Evolutionary conservation across 1,139 yeast species (phyloP).

Genomic region (Kurtzmaniella quercitrusa): DNA sequence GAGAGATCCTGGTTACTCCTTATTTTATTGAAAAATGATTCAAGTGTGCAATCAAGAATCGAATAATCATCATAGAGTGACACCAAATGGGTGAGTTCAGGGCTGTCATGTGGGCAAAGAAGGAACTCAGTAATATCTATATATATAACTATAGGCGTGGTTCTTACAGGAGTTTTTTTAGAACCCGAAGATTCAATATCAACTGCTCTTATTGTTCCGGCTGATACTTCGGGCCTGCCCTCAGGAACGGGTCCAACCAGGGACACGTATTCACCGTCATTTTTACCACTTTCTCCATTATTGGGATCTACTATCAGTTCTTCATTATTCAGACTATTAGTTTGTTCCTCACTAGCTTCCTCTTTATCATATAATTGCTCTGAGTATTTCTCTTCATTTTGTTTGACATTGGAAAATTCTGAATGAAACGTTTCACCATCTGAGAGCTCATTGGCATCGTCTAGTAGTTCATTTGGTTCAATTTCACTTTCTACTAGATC

Average conservation of each 20-base stretch:
- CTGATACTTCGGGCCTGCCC: neutral
- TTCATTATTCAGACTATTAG: constrained; percentile 1
- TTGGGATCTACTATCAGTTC: constrained; percentile 4
- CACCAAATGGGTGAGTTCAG: constrained; percentile 13
- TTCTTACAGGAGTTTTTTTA: neutral
- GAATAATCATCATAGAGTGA: constrained; percentile 21
- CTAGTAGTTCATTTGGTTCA: constrained; percentile 2
- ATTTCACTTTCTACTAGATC: neutral
- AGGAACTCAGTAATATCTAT: constrained; percentile 23
- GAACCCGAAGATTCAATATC: too few species aligned
- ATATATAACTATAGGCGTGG: constrained; percentile 17
- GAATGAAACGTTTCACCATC: neutral
- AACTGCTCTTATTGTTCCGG: too few species aligned
- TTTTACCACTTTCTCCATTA: neutral
- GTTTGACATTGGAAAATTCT: neutral
- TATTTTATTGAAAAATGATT: constrained; percentile 23
- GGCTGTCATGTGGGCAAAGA: constrained; percentile 18
- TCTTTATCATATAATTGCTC: neutral
- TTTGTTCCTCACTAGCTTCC: neutral
- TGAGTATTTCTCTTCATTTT: neutral
- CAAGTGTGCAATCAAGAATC: constrained; percentile 17
- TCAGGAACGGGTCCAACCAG: neutral
- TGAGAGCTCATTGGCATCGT: constrained; percentile 1
- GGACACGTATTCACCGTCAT: neutral
- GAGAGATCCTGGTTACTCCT: constrained; percentile 25